Conservation (phyloP, 129 eudicot species). For the Flaveria robusta region DNA sequence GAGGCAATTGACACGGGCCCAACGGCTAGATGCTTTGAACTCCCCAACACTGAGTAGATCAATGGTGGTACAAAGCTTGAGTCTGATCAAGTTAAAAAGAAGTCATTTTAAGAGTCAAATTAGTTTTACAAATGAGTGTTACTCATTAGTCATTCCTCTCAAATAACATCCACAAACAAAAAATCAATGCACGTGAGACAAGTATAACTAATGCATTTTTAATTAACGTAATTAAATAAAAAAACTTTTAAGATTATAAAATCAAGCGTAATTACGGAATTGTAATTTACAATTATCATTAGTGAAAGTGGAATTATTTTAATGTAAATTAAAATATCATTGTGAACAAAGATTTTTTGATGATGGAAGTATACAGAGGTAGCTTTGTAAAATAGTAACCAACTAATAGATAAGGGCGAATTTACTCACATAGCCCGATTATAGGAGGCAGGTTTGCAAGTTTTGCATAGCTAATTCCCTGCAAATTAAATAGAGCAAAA, state of each 20-base stretch:
- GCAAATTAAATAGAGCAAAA: constrained; percentile 10
- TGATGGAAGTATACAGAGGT: background rate
- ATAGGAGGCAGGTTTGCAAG: constrained; percentile 98
- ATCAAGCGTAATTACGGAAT: background rate
- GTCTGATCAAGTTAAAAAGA: constrained; percentile 47
- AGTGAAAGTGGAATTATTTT: background rate
- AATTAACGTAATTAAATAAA: background rate
- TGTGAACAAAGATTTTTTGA: background rate
- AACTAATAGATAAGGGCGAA: background rate
- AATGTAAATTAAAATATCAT: background rate
- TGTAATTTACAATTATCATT: background rate
- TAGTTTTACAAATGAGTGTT: background rate
- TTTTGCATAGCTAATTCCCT: constrained; percentile 99
- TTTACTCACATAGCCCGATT: constrained; percentile 82
- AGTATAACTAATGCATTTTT: background rate
- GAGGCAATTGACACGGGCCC: constrained; percentile 99
- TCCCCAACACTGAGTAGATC: constrained; percentile 90
- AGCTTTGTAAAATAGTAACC: too few relatives aligned
- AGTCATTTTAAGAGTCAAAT: background rate
- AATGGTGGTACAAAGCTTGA: constrained; percentile 98
- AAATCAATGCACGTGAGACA: background rate
- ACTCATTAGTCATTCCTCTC: background rate
- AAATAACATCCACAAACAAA: background rate
- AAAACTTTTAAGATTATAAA: background rate
- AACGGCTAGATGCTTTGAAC: constrained; percentile 90